Conservation (phyloP, 495 filamentous ascomycete genomes). For the Friedmanniomyces simplex region DNA sequence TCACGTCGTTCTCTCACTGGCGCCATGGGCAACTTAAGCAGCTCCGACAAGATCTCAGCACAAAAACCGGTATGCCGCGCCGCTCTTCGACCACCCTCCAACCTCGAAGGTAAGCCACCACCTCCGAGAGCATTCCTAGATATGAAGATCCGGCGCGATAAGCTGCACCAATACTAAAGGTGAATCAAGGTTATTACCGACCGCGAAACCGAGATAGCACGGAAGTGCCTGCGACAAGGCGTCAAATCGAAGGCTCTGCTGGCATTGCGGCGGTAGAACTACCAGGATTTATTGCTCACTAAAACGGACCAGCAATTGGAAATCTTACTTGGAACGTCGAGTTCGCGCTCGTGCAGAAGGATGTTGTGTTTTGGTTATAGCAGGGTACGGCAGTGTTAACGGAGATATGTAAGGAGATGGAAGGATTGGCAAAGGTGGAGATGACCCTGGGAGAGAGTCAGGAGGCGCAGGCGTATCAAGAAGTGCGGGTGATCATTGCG, state of each 20-base stretch:
- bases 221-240: slow-evolving; percentile 59
- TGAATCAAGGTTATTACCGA: slow-evolving; percentile 74
- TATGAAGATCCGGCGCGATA: slow-evolving; percentile 94
- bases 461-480: slow-evolving; percentile 79
- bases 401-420: slow-evolving; percentile 93
- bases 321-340: slow-evolving; percentile 75
- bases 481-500: slow-evolving; percentile 39
- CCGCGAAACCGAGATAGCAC: slow-evolving; percentile 71
- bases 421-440: slow-evolving; percentile 83
- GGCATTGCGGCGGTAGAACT: slow-evolving; percentile 89
- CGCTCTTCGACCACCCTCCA: not conserved
- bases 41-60: slow-evolving; percentile 58
- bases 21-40: slow-evolving; percentile 58
- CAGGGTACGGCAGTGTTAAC: slow-evolving; percentile 82
- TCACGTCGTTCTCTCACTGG: no score
- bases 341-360: slow-evolving; percentile 91
- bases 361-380: slow-evolving; percentile 82
- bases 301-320: slow-evolving; percentile 87
- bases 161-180: slow-evolving; percentile 85
- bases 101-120: not conserved
- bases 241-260: slow-evolving; percentile 75
- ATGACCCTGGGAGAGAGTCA: slow-evolving; percentile 84
- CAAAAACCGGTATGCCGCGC: slow-evolving; percentile 53
- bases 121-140: slow-evolving; percentile 74
- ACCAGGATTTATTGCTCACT: slow-evolving; percentile 79